Percentiles rank a stretch among this genome's conserved stretches.
These are phyloP conservation scores for Melocanna baccifera DNA, from an alignment of 176 grass and related monocot genomes.

Conservation along the genomic window DNA sequence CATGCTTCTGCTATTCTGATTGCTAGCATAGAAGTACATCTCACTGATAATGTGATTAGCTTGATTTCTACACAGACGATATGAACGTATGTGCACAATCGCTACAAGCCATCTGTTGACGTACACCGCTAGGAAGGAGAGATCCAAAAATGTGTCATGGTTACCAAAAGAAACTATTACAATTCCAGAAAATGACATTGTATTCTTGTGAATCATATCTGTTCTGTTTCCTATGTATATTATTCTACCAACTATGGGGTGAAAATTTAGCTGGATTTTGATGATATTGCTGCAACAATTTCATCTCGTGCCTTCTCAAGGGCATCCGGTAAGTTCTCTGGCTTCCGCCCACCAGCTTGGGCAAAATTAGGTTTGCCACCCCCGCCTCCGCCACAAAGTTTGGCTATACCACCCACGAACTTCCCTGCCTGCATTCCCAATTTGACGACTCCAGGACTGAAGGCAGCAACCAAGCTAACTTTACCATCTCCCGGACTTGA, in stretches of 20 bases:
- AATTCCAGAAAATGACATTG: not conserved
- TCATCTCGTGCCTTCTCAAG: constrained; percentile 72
- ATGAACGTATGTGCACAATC: too few relatives aligned
- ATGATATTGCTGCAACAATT: constrained; percentile 46
- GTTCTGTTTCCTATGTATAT: constrained; percentile 10
- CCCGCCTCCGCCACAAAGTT: constrained; percentile 81
- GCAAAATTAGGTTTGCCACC: constrained; percentile 96
- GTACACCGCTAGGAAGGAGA: not conserved
- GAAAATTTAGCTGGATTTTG: constrained; percentile 31
- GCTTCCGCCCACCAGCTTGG: constrained; percentile 88
- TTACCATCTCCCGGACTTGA: constrained; percentile 81
- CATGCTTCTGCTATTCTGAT: too few relatives aligned
- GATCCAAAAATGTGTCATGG: not conserved
- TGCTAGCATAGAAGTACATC: too few relatives aligned
- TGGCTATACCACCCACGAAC: constrained; percentile 84
- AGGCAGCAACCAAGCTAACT: constrained; percentile 86
- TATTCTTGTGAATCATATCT: not conserved
- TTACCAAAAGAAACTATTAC: not conserved
- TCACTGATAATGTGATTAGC: too few relatives aligned
- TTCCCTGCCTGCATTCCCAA: constrained; percentile 81
- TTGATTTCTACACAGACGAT: too few relatives aligned
- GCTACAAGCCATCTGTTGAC: too few relatives aligned
- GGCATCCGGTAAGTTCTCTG: constrained; percentile 72
- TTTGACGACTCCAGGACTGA: constrained; percentile 68
- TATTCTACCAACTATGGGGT: not conserved